A percentile compares a stretch with the other conserved stretches of the same genome.
Evolutionary conservation across 129 eudicot species (phyloP).

Genomic region (Deinandra increscens): DNA sequence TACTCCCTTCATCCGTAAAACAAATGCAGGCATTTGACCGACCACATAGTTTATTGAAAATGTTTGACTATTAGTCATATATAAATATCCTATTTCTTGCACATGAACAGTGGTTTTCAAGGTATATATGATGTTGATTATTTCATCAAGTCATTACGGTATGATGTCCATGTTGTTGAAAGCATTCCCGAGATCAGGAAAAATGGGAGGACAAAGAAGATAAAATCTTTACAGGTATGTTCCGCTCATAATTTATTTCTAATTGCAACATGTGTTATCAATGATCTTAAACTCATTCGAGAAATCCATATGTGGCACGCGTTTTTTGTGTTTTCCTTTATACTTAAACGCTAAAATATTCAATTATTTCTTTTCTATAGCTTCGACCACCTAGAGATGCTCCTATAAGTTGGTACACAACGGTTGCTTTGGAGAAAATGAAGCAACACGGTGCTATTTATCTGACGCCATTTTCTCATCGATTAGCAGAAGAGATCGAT

Average conservation of each 20-base stretch:
- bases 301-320: background rate
- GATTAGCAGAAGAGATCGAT: conserved; percentile 87
- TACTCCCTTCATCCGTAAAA: background rate
- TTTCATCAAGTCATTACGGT: conserved; percentile 73
- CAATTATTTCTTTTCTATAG: conserved; percentile 31
- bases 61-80: background rate
- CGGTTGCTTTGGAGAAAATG: conserved; percentile 76
- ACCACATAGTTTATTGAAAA: background rate
- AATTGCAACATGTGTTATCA: background rate
- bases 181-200: conserved; percentile 73
- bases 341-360: background rate
- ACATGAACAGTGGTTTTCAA: conserved; percentile 62
- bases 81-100: conserved; percentile 7
- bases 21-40: conserved; percentile 3
- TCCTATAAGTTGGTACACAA: conserved; percentile 80
- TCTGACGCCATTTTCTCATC: conserved; percentile 91
- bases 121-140: conserved; percentile 89
- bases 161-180: conserved; percentile 81
- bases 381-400: conserved; percentile 92
- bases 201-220: conserved; percentile 80
- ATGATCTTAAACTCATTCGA: background rate
- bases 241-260: background rate
- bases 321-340: background rate
- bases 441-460: conserved; percentile 92
- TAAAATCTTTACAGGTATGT: conserved; percentile 71